Evolutionary conservation across 306 rosid species (phyloP).

Genomic region (Alnus glutinosa): DNA sequence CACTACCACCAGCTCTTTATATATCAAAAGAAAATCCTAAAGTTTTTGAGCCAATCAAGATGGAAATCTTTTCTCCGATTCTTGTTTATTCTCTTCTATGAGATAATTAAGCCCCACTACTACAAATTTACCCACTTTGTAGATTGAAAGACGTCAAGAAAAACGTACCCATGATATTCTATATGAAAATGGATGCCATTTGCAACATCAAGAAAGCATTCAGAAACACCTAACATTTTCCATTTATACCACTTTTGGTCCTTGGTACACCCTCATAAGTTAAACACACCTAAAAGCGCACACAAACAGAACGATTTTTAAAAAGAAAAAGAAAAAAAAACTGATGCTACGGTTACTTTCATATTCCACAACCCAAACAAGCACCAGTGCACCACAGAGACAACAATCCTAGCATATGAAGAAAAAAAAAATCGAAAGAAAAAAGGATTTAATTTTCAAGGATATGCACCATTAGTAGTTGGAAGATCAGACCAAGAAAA

Average conservation of each 20-base stretch:
- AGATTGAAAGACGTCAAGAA: too few relatives aligned
- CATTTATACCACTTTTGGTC: constrained; percentile 33
- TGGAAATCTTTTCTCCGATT: constrained; percentile 20
- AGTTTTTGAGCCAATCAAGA: constrained; percentile 35
- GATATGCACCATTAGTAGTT: constrained; percentile 80
- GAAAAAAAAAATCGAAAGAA: constrained; percentile 1
- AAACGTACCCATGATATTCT: background rate
- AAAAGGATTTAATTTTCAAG: constrained; percentile 29
- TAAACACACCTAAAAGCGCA: constrained; percentile 45
- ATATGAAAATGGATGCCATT: background rate
- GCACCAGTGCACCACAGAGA: constrained; percentile 12
- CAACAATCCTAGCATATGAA: constrained; percentile 28
- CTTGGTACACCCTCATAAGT: constrained; percentile 38
- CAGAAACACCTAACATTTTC: constrained; percentile 25
- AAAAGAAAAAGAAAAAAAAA: background rate
- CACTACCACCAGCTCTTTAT: constrained; percentile 23
- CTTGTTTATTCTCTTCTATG: background rate
- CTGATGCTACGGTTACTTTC: constrained; percentile 38
- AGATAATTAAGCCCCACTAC: too few relatives aligned
- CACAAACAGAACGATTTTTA: constrained; percentile 19
- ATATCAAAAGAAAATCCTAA: constrained; percentile 12
- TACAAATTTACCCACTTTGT: background rate
- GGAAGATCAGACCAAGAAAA: constrained; percentile 83
- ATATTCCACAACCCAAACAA: constrained; percentile 44
- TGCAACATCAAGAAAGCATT: constrained; percentile 23